Evolutionary conservation across 1,284 basidiomycete genomes (phyloP).

Genomic region (Austroboletus niveus): DNA sequence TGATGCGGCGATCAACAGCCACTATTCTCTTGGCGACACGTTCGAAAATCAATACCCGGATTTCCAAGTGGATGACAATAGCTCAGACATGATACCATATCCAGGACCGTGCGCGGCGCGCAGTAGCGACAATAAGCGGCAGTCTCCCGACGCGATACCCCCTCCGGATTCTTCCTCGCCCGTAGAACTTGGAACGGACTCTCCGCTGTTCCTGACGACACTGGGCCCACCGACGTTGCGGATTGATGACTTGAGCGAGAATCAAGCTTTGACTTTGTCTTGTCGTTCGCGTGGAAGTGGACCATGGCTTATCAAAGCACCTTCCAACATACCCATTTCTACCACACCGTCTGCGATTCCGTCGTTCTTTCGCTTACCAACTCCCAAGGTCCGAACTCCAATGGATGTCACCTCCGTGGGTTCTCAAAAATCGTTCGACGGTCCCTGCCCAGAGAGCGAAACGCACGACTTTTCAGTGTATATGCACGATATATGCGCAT

Average conservation of each 20-base stretch:
- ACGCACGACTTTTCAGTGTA: not conserved
- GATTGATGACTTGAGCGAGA: not conserved
- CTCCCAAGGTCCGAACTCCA: not conserved
- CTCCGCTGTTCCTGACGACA: not conserved
- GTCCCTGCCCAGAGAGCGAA: not conserved
- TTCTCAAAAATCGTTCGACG: not conserved
- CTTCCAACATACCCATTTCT: not conserved
- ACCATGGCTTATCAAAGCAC: constrained; percentile 3
- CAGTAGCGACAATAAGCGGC: constrained; percentile 1
- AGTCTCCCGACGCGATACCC: constrained; percentile 6
- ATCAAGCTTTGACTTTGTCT: not conserved
- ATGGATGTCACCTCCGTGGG: not conserved
- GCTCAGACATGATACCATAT: not conserved
- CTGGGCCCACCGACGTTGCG: not conserved
- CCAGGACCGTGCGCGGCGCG: not conserved
- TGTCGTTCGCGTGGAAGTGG: not conserved
- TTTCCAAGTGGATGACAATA: not conserved
- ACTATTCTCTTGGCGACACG: not conserved
- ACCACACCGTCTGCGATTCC: not conserved
- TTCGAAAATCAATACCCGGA: not conserved
- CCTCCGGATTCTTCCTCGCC: constrained; percentile 29
- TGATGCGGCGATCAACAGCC: not conserved
- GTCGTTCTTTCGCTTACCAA: not conserved
- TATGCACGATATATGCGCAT: constrained; percentile 14
- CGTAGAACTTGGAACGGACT: not conserved